Evolutionary conservation across 139 green algal species (phyloP), one percentile per base, ranked within the genome.

Genomic region (Auxenochlorella pyrenoidosa): DNA sequence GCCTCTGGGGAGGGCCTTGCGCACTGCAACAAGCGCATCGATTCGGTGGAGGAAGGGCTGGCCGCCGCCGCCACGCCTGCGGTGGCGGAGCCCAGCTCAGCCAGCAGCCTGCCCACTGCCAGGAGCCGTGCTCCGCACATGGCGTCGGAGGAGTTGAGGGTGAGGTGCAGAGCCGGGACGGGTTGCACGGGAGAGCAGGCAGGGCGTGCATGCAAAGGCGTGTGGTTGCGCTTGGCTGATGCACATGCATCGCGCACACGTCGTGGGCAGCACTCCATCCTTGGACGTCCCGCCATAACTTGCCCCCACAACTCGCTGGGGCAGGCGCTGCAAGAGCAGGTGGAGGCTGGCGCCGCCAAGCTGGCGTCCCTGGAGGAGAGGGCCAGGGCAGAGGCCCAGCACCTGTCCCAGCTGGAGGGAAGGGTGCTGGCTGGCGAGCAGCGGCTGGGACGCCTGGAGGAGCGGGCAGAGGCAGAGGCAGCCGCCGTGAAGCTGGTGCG

Each of bases 1-100:
- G n/a, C 32, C 30, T n/a, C 81, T 24, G 43, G 41, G 38, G 30
- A n/a, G 22, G 81, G 41, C 22, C 81, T 78, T 65, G 32, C 41
- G 81, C 41, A 22, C 24, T 86, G 81, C 81, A 63, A 41, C 81
- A 24, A 15, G 18, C 81, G 81, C 41, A 78, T 86, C 41, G 63
- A 78, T n/a, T 43, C 22, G 0, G 65, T 86, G 81, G 59, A 86
- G 65, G 65, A 19, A 3, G 54, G n/a, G n/a, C n/a, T n/a, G n/a
- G n/a, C n/a, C n/a, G n/a, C 59, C 8, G 51, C 63, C 38, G 38
- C 60, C 1, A 38, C n/a, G 30, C 59, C 34, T 3, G 73, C 6
- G 19, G 40, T 3, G 1, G 10, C 1, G 6, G 1, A 54, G 15
- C 40, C 22, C 41, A 38, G 38, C 71, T 44, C 30, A 15, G 71